Base-by-base conservation (phyloP, 352 stramenopile species). In the Globisporangium orthogonon region DNA sequence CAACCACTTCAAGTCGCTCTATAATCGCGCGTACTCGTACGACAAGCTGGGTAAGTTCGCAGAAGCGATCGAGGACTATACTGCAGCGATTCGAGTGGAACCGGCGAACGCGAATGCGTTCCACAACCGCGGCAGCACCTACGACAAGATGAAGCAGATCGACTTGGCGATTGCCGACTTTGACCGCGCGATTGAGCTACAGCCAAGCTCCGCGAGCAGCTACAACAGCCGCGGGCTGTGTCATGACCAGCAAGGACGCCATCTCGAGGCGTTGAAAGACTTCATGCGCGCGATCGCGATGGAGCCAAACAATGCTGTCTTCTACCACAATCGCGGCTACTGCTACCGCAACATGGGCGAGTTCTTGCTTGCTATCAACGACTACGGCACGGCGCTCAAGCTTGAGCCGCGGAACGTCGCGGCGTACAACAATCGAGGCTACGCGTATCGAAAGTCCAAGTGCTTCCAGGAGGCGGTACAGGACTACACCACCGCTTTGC, bases 1-100 rank as follows among this genome's bases (percentile, higher is more conserved):
- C 28, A 57, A 63, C 10, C 86, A 96, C 60, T 96, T 95, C 62
- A 96, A 95, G 65, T 87, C 87, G 44, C 67, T 92, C 28, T 96
- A 95, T 63, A 95, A 95, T 48, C 79, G 86, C 11, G 87, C 86
- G 17, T 96, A 94, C 61, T 95, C 77, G 33, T 83, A 75, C 56
- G 87, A 96, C 67, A 92, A 92, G 61, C 70, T 96, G 0, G 78
- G 81, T 4, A 61, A 71, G 10, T 91, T 75, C 40, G 55, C 67
- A 3, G 75, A 88, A 18, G 86, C 86, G 13, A 67, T 94, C 7
- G 61, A 61, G 6, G 85, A 95, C 62, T 96, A 96, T 66, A 88
- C 74, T 0, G 65, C 79, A 0, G 85, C 86, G 6, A 55, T 96
- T 13, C 52, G 52, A 0, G 61, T 95, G 23, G 75, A 93, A 46